Evolutionary conservation across 208 protist genomes (phyloP).

Genomic region (Zelonia costaricensis): DNA sequence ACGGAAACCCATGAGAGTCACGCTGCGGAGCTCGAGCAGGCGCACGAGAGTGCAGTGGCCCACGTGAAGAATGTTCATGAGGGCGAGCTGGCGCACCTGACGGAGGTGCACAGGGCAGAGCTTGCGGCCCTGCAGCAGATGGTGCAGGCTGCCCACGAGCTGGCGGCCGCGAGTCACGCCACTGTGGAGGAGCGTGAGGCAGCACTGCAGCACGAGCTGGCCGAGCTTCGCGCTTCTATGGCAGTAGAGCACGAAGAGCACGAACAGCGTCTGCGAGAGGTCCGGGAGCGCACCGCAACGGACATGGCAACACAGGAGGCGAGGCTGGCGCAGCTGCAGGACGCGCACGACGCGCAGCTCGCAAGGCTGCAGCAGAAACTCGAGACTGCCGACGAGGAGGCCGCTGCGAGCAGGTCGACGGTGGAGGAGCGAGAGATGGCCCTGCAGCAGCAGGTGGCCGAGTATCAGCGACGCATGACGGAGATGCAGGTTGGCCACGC

Average conservation of each 20-base stretch:
- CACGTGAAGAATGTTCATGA: background rate
- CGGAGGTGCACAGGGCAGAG: background rate
- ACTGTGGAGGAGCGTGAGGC: background rate
- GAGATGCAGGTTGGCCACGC: background rate
- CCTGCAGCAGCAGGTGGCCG: slow-evolving; percentile 5
- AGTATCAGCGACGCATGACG: slow-evolving; percentile 13
- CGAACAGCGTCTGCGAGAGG: background rate
- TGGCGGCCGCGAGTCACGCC: background rate
- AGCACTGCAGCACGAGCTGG: background rate
- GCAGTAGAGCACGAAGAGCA: slow-evolving; percentile 12
- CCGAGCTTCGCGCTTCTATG: background rate
- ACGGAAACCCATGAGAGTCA: too few species aligned
- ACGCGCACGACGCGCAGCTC: slow-evolving; percentile 4
- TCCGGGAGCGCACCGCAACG: background rate
- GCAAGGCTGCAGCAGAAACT: slow-evolving; percentile 9
- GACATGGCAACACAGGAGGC: too few species aligned
- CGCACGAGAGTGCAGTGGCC: background rate
- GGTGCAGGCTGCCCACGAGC: background rate
- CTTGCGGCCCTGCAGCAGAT: slow-evolving; percentile 9
- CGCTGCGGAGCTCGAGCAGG: too few species aligned
- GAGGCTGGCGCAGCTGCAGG: too few species aligned
- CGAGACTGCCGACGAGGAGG: slow-evolving; percentile 14
- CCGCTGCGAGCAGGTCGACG: background rate
- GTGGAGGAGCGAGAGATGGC: slow-evolving; percentile 21
- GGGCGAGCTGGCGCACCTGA: background rate